phyloP scores from a whole-genome alignment of 768 basidiomycete genomes.

The Russula lepida region DNA sequence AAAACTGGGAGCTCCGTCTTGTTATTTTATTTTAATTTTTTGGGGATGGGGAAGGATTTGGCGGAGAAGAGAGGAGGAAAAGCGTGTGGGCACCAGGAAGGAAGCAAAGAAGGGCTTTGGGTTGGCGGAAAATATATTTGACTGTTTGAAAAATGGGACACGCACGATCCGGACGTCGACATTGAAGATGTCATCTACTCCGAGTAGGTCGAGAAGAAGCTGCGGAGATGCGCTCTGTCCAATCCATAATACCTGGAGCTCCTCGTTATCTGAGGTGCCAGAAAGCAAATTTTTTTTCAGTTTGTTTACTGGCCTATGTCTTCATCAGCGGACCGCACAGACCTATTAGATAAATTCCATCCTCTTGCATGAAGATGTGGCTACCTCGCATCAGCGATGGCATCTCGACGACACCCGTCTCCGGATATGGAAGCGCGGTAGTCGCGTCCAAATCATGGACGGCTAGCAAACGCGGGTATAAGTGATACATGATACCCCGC shows the following conservation, averaged over 20 bases:
- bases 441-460: conserved; percentile 74
- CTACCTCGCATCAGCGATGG: conserved; percentile 78
- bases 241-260: conserved; percentile 83
- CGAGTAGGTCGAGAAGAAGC: conserved; percentile 76
- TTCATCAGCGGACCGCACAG: conserved; percentile 21
- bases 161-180: conserved; percentile 65
- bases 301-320: background rate
- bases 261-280: conserved; percentile 69
- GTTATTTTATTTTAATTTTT: too few species aligned
- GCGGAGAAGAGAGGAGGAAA: too few species aligned
- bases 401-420: conserved; percentile 49
- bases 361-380: conserved; percentile 79
- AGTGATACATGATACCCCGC: conserved; percentile 59
- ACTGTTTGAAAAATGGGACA: background rate
- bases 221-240: conserved; percentile 77
- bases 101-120: background rate
- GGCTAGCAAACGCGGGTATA: conserved; percentile 85
- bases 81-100: too few species aligned
- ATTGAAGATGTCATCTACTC: conserved; percentile 64
- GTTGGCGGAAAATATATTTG: background rate
- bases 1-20: conserved; percentile 67
- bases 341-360: conserved; percentile 94
- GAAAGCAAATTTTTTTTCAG: background rate
- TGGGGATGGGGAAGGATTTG: background rate
- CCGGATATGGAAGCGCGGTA: conserved; percentile 57